These are phyloP conservation scores for Chaetomium cochliodes DNA, from an alignment of 495 filamentous ascomycete species.

Conservation along the genomic window DNA sequence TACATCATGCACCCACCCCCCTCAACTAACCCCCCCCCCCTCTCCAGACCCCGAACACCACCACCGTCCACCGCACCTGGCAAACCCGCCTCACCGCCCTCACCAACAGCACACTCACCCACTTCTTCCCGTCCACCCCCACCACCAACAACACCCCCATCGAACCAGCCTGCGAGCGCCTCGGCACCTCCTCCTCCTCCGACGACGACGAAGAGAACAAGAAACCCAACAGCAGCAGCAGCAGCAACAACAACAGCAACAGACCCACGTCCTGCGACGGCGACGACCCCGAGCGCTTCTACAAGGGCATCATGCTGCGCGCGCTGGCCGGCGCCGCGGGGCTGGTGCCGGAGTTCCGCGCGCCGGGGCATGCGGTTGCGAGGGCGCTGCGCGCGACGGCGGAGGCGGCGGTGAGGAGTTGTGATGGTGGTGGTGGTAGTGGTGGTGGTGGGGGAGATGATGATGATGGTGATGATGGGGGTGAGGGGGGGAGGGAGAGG, in stretches of 20 bases:
- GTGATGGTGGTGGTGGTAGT: constrained; percentile 37
- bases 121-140: constrained; percentile 54
- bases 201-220: too few species aligned
- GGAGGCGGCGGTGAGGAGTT: constrained; percentile 63
- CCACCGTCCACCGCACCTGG: constrained; percentile 44
- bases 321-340: constrained; percentile 69
- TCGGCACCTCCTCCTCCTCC: constrained; percentile 35
- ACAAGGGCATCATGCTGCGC: constrained; percentile 75
- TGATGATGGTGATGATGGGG: not conserved
- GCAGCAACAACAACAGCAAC: too few species aligned
- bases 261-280: too few species aligned
- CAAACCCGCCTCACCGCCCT: constrained; percentile 56
- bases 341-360: constrained; percentile 63
- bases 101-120: constrained; percentile 55
- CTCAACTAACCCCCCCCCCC: too few species aligned
- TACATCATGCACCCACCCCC: too few species aligned
- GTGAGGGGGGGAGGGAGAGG: not conserved
- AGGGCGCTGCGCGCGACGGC: constrained; percentile 61
- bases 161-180: constrained; percentile 64
- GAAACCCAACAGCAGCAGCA: too few species aligned
- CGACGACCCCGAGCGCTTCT: constrained; percentile 64
- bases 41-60: constrained; percentile 28
- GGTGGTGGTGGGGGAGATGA: not conserved
- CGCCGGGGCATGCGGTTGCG: constrained; percentile 48
- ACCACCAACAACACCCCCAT: constrained; percentile 66